phyloP scores from a whole-genome alignment of 2,329 filamentous ascomycete species.

The Triangularia setosa region DNA sequence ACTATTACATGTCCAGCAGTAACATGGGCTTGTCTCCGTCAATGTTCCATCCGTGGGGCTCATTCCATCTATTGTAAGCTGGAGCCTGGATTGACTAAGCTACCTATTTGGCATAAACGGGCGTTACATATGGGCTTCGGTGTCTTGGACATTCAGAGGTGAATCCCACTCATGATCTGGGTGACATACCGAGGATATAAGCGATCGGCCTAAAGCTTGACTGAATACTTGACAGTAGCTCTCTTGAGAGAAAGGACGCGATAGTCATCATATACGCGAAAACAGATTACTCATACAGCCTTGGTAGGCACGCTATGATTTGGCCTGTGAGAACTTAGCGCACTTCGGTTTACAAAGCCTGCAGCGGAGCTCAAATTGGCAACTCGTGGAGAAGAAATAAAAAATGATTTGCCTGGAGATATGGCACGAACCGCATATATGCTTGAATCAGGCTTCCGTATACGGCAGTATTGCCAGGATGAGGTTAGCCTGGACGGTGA shows the following conservation, averaged over 20 bases:
- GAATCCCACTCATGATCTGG: not conserved
- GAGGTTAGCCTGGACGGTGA: constrained; percentile 10
- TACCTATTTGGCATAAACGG: not conserved
- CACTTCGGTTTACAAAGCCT: not conserved
- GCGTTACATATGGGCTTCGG: not conserved
- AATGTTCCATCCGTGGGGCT: not conserved
- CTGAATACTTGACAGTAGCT: no score
- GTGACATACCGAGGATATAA: not conserved
- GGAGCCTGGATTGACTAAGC: not conserved
- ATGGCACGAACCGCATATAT: constrained; percentile 3
- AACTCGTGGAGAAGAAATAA: not conserved
- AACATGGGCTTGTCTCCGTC: not conserved
- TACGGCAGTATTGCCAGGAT: constrained; percentile 21
- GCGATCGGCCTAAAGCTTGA: no score
- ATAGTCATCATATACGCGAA: not conserved
- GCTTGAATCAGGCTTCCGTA: constrained; percentile 8
- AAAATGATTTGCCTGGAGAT: constrained; percentile 5
- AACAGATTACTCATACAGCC: constrained; percentile 6
- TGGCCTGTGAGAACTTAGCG: not conserved
- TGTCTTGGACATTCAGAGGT: not conserved
- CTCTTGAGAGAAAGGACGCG: not conserved
- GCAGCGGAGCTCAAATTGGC: constrained; percentile 5
- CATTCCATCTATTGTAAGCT: not conserved
- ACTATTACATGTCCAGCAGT: not conserved
- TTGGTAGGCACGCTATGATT: not conserved